These are phyloP conservation scores for Juncus effusus DNA, from an alignment of 176 grass and related monocot genomes.

Conservation along the genomic window DNA sequence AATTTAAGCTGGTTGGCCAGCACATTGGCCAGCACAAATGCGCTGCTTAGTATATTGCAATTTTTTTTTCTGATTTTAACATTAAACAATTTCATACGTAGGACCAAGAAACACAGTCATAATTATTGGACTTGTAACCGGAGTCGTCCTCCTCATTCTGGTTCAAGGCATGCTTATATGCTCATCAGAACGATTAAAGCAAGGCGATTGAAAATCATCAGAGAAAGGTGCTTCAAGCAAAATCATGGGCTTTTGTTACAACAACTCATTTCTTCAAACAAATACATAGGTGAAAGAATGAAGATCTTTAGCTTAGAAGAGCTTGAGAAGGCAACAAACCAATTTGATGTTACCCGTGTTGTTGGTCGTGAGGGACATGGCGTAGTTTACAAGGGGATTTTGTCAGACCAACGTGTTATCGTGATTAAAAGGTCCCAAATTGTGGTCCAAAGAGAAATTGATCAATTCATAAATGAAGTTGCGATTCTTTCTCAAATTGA, in stretches of 20 bases:
- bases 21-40: too few species aligned
- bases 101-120: too few species aligned
- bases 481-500: slow-evolving; percentile 36
- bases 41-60: too few species aligned
- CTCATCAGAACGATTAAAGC: slow-evolving; percentile 29
- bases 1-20: too few species aligned
- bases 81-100: too few species aligned
- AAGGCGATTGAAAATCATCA: slow-evolving; percentile 19
- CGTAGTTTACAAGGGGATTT: slow-evolving; percentile 36
- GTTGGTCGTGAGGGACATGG: slow-evolving; percentile 31
- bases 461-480: slow-evolving; percentile 39
- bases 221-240: slow-evolving; percentile 24
- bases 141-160: slow-evolving; percentile 30
- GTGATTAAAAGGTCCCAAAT: slow-evolving; percentile 33
- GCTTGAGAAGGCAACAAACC: slow-evolving; percentile 34
- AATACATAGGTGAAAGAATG: slow-evolving; percentile 29
- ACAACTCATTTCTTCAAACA: slow-evolving; percentile 26
- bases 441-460: slow-evolving; percentile 29
- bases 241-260: slow-evolving; percentile 37
- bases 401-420: slow-evolving; percentile 25
- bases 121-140: slow-evolving; percentile 29
- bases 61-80: too few species aligned
- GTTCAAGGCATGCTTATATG: slow-evolving; percentile 7
- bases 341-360: slow-evolving; percentile 21
- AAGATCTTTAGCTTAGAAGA: slow-evolving; percentile 35